Evolutionary conservation across 1,284 basidiomycete genomes (phyloP).

Genomic region (Grifola frondosa): DNA sequence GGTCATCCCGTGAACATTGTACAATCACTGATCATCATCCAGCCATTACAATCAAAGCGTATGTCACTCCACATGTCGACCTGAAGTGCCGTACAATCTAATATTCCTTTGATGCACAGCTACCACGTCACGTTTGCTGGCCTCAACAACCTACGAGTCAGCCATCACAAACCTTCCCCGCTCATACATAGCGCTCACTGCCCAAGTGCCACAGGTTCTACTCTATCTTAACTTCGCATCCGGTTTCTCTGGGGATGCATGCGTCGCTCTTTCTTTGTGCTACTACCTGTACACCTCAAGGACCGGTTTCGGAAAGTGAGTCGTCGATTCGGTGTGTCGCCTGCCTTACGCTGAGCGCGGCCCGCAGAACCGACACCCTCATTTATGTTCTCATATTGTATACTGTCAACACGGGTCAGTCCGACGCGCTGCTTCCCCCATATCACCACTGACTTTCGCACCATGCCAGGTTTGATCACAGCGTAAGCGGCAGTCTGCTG

Average conservation of each 20-base stretch:
- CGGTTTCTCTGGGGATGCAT: constrained; percentile 6
- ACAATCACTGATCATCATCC: too few relatives aligned
- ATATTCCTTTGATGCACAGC: neutral
- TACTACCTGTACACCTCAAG: constrained; percentile 8
- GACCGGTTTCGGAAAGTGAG: constrained; percentile 14
- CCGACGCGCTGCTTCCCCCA: constrained; percentile 9
- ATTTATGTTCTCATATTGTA: constrained; percentile 19
- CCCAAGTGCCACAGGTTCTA: constrained; percentile 1
- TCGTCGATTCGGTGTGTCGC: neutral
- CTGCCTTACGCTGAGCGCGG: neutral
- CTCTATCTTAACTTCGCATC: constrained; percentile 12
- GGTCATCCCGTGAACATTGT: neutral
- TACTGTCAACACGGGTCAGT: constrained; percentile 22
- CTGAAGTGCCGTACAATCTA: too few relatives aligned
- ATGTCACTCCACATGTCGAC: neutral
- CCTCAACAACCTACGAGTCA: constrained; percentile 6
- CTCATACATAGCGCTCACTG: neutral
- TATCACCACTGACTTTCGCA: neutral
- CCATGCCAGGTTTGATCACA: constrained; percentile 3
- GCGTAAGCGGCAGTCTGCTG: constrained; percentile 1
- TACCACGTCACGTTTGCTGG: neutral
- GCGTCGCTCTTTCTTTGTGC: constrained; percentile 6
- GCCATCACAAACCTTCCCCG: neutral
- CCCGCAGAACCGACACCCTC: constrained; percentile 18
- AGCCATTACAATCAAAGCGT: constrained; percentile 11